Evolutionary conservation across 768 basidiomycete genomes (phyloP).

Genomic region (Russula virescens): DNA sequence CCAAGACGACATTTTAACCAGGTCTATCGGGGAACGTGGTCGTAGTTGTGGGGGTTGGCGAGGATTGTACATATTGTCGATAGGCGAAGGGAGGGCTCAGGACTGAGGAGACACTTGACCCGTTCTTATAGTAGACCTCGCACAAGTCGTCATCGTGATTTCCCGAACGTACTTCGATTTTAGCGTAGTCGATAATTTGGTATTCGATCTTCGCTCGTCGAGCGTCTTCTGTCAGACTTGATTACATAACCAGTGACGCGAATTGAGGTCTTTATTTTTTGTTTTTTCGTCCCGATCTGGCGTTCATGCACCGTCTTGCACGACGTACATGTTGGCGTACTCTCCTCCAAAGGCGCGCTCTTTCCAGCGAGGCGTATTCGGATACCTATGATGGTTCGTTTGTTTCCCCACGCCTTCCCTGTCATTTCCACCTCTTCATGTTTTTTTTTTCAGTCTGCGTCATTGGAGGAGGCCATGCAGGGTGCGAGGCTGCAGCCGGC

Average conservation of each 20-base stretch:
- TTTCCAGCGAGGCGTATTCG: neutral
- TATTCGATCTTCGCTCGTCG: no score
- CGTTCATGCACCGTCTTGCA: constrained; percentile 13
- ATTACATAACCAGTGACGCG: neutral
- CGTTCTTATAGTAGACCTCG: no score
- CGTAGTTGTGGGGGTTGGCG: no score
- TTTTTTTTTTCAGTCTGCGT: constrained; percentile 53
- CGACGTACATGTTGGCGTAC: constrained; percentile 2
- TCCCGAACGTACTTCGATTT: no score
- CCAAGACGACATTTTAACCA: no score
- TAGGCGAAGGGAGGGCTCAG: no score
- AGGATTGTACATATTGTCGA: no score
- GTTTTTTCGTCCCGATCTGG: neutral
- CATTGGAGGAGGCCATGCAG: constrained; percentile 90
- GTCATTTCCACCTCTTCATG: neutral
- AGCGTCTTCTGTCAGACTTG: no score
- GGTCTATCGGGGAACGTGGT: no score
- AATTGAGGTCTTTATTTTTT: neutral
- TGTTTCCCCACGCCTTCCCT: neutral
- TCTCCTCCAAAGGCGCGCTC: neutral
- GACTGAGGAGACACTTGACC: no score
- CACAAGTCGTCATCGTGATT: no score
- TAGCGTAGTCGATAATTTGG: no score
- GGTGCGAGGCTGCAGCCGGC: constrained; percentile 86
- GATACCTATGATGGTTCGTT: constrained; percentile 15